Base-by-base conservation (phyloP, 1,139 yeast genomes). In the Zhuliangozyma blackwelliae region DNA sequence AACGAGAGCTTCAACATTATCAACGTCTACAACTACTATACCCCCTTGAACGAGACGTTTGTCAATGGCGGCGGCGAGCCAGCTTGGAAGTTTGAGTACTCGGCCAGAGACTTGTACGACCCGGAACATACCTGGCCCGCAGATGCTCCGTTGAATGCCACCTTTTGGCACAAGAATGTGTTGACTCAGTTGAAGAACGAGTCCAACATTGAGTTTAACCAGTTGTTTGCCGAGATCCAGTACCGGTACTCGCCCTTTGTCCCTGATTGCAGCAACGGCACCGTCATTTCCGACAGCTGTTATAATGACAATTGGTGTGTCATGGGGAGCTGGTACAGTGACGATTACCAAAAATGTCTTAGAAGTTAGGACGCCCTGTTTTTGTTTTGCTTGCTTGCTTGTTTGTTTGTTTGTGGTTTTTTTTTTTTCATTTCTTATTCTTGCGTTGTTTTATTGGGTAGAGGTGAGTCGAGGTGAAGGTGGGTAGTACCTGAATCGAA, bases 1-100 rank as follows among this genome's bases (percentile, higher is more conserved):
- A 63, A 75, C 20, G 63, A 74, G 46, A 73, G 86, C 5, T 81
- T 79, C 63, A 75, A 75, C 43, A 65, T 82, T 41, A 66, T 79
- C 67, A 77, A 82, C 49, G 67, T 82, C 5, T 68, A 58, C 60
- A 80, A 79, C 50, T 79, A 68, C 57, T 80, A 67, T 57, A 65
- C 79, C 23, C 59, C 61, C 39, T 63, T 78, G 48, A 76, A 77
- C 50, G 72, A 68, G 32, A 77, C 82, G 7, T 75, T 70, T 51
- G 51, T 55, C 39, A 65, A 67, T 40, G 67, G 65, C 11, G 75
- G 75, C 27, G 59, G 52, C 7, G 82, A 75, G 46, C 82, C 82
- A 12, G 52, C 48, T 11, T 78, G 83, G 82, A 54, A 59, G 40
- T 71, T 65, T 39, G 82, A 75, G 45, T 78, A 78, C 49, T 66